Conservation (phyloP, 2,329 filamentous ascomycete genomes). For the Hypoxylon sp. region DNA sequence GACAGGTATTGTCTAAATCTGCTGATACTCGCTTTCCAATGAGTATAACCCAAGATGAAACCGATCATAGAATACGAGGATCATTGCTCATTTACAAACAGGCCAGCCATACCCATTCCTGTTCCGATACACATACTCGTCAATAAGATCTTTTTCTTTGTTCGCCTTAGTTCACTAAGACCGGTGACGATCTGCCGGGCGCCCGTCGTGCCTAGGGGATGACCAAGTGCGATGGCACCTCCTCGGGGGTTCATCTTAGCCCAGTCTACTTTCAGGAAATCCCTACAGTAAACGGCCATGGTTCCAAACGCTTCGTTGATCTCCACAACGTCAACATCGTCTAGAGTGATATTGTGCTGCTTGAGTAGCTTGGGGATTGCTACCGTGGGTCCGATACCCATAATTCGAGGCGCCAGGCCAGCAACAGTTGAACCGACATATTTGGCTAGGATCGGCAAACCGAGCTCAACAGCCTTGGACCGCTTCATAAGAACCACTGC, state of each 20-base stretch:
- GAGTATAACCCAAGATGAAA: not conserved
- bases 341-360: slow-evolving; percentile 82
- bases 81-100: slow-evolving; percentile 74
- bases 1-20: not conserved
- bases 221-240: slow-evolving; percentile 86
- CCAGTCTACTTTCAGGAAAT: slow-evolving; percentile 78
- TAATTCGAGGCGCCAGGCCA: slow-evolving; percentile 91
- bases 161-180: slow-evolving; percentile 84
- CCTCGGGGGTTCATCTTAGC: slow-evolving; percentile 86
- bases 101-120: slow-evolving; percentile 77
- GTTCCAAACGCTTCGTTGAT: slow-evolving; percentile 98
- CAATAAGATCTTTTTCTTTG: slow-evolving; percentile 90
- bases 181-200: slow-evolving; percentile 89
- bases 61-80: slow-evolving; percentile 3
- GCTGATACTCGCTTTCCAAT: not conserved
- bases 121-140: slow-evolving; percentile 91
- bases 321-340: slow-evolving; percentile 91
- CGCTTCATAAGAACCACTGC: slow-evolving; percentile 95
- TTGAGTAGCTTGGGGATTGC: slow-evolving; percentile 86
- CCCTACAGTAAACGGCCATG: slow-evolving; percentile 95
- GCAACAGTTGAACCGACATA: slow-evolving; percentile 93
- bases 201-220: slow-evolving; percentile 85
- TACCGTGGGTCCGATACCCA: slow-evolving; percentile 89
- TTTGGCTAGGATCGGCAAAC: slow-evolving; percentile 93
- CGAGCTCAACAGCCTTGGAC: slow-evolving; percentile 86